Evolutionary conservation across 2,329 filamentous ascomycete genomes (phyloP), one percentile per base, ranked within the genome.

Genomic region (Podosphaera leucotricha): DNA sequence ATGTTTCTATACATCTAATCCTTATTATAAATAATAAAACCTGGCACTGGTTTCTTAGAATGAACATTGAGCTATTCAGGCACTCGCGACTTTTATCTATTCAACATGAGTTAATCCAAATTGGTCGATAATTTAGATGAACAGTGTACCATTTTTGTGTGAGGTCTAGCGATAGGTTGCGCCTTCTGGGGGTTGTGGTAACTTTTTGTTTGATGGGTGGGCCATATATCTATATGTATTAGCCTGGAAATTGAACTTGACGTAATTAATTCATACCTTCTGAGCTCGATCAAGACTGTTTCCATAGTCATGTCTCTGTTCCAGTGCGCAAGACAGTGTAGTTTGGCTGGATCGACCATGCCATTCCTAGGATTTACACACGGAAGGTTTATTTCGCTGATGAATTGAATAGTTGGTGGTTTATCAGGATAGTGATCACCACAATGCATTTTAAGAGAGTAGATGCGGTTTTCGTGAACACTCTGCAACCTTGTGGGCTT

Each of bases 401-500:
- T 76, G 63, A 98, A 98, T 57, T 87, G 77, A 56, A 98, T 82
- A 43, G 79, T 76, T 0, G 90, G 90, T 39, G 90, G 90, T 49
- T 73, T 67, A 60, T 93, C 85, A 43, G 90, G 90, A 61, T 98
- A 98, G 46, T 81, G 68, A 41, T 76, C 70, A 49, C 85, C 86
- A 66, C 90, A 98, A 66, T 92, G 80, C 66, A 98, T 93, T 64
- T 87, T 92, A 56, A 98, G 72, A 54, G 84, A 92, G 70, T 98
- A 98, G 66, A 98, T 98, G 57, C 90, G 81, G 65, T 98, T 98
- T 69, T 98, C 90, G 61, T 95, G 87, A 49, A 79, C 85, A 63
- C 85, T 92, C 82, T 90, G 57, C 10, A 43, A 21, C 22, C 21
- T 33, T 37, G 19, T 22, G 30, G 18, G 18, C 35, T 36, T 16